Percentiles rank a stretch among this genome's conserved stretches.
These are phyloP conservation scores for Mycothermus thermophilus DNA, from an alignment of 495 filamentous ascomycete species.

Conservation along the genomic window DNA sequence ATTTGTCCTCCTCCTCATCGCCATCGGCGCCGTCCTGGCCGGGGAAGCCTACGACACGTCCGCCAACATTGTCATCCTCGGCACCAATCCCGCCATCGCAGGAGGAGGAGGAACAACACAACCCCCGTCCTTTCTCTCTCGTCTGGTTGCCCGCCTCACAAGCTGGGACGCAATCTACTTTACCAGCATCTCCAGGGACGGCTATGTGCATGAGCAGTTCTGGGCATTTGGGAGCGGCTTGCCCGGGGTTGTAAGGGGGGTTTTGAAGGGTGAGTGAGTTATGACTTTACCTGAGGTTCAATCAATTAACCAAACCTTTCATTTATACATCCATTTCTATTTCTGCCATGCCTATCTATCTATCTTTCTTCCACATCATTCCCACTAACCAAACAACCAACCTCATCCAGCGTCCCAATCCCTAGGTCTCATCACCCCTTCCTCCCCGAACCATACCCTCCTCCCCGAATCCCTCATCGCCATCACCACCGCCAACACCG, in stretches of 20 bases:
- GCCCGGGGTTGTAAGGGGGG: constrained; percentile 34
- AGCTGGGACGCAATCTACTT: constrained; percentile 95
- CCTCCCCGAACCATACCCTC: background rate
- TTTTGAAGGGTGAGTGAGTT: constrained; percentile 18
- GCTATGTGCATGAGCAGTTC: constrained; percentile 84
- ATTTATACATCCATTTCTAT: background rate
- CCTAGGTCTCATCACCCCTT: no score
- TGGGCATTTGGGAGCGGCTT: constrained; percentile 82
- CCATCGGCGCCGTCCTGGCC: constrained; percentile 39
- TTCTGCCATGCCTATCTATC: background rate
- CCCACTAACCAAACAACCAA: no score
- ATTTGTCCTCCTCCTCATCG: constrained; percentile 49
- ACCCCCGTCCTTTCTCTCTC: constrained; percentile 20
- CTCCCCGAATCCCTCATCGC: constrained; percentile 33
- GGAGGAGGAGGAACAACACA: no score
- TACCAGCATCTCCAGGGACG: constrained; percentile 48
- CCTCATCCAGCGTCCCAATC: no score
- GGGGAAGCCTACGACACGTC: constrained; percentile 85
- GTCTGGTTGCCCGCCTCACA: constrained; percentile 41
- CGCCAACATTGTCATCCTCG: constrained; percentile 19
- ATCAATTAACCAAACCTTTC: background rate
- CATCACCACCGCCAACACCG: constrained; percentile 49
- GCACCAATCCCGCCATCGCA: constrained; percentile 22
- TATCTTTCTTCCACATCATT: background rate
- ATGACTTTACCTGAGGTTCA: background rate